phyloP scores from a whole-genome alignment of 129 eudicot genomes.

The Helianthus tuberosus region DNA sequence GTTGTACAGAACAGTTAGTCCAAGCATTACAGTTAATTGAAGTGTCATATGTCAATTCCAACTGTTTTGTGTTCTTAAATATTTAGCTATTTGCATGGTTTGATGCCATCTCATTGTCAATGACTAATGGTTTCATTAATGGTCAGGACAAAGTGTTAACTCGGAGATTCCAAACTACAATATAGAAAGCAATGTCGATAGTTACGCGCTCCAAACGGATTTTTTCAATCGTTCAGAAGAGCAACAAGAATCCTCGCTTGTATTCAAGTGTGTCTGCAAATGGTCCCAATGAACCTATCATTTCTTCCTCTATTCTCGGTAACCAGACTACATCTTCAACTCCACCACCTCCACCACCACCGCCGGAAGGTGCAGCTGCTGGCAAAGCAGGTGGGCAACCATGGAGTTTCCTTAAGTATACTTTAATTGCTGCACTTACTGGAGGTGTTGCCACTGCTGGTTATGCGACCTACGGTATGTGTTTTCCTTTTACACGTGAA shows the following conservation, averaged over 20 bases:
- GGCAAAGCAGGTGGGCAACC: slow-evolving; percentile 35
- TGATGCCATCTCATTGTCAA: neutral
- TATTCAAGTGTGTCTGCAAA: slow-evolving; percentile 44
- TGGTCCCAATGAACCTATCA: slow-evolving; percentile 51
- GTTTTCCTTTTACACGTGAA: neutral
- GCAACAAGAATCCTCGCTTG: slow-evolving; percentile 37
- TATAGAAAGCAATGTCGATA: slow-evolving; percentile 52
- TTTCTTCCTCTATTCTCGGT: slow-evolving; percentile 34
- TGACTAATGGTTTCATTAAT: neutral
- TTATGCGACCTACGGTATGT: slow-evolving; percentile 74
- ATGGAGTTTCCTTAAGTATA: slow-evolving; percentile 61
- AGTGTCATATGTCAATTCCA: neutral
- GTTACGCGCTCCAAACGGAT: slow-evolving; percentile 50
- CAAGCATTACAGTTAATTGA: slow-evolving; percentile 7
- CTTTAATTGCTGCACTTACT: slow-evolving; percentile 54
- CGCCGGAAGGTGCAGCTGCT: slow-evolving; percentile 30
- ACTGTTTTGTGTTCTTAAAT: neutral
- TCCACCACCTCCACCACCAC: slow-evolving; percentile 45
- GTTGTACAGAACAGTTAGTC: slow-evolving; percentile 3
- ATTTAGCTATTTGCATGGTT: slow-evolving; percentile 13
- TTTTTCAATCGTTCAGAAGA: slow-evolving; percentile 36
- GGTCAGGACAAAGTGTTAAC: neutral
- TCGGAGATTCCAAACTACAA: neutral
- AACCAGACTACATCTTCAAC: slow-evolving; percentile 27
- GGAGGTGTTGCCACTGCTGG: slow-evolving; percentile 78